A percentile compares a stretch with the other conserved stretches of the same genome.
Conservation (phyloP, 768 basidiomycete species). For the Rubroboletus pulcherrimus region DNA sequence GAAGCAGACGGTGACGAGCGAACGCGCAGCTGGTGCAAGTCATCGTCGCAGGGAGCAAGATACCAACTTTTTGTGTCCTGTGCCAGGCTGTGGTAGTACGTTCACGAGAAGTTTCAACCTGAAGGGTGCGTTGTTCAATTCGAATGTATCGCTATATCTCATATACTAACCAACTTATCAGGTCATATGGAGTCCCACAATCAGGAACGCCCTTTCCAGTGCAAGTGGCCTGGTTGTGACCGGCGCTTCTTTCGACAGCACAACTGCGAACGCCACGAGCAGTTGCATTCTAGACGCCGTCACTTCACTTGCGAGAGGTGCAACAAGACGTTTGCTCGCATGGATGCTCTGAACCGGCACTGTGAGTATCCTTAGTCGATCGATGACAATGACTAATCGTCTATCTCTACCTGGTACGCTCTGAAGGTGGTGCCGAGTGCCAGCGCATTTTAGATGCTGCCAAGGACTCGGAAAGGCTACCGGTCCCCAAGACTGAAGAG, state of each 20-base stretch:
- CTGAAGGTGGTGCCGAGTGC: conserved; percentile 80
- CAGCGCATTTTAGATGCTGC: conserved; percentile 36
- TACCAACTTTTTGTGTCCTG: conserved; percentile 78
- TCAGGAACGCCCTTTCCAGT: conserved; percentile 90
- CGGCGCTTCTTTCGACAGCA: conserved; percentile 92
- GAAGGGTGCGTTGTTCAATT: conserved; percentile 53
- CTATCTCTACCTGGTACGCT: conserved; percentile 48
- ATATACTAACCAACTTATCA: conserved; percentile 27
- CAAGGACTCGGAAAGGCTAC: conserved; percentile 18
- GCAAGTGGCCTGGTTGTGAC: conserved; percentile 90
- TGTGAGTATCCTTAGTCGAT: conserved; percentile 47
- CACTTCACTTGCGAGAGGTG: conserved; percentile 93
- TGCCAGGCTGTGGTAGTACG: conserved; percentile 78
- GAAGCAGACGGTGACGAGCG: conserved; percentile 85
- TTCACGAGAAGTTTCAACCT: conserved; percentile 92
- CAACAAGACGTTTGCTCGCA: conserved; percentile 85
- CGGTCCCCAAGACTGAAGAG: conserved; percentile 31
- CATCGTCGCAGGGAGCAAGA: conserved; percentile 82
- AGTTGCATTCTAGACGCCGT: conserved; percentile 88
- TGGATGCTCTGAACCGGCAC: conserved; percentile 93
- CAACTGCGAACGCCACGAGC: conserved; percentile 94
- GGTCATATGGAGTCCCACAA: conserved; percentile 91
- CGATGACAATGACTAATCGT: background rate
- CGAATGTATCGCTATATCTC: conserved; percentile 7
- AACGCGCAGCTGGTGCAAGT: conserved; percentile 82